A percentile compares a stretch with the other conserved stretches of the same genome.
These are phyloP conservation scores for Suaeda aralocaspica DNA, from an alignment of 148 eudicot species.

Conservation along the genomic window DNA sequence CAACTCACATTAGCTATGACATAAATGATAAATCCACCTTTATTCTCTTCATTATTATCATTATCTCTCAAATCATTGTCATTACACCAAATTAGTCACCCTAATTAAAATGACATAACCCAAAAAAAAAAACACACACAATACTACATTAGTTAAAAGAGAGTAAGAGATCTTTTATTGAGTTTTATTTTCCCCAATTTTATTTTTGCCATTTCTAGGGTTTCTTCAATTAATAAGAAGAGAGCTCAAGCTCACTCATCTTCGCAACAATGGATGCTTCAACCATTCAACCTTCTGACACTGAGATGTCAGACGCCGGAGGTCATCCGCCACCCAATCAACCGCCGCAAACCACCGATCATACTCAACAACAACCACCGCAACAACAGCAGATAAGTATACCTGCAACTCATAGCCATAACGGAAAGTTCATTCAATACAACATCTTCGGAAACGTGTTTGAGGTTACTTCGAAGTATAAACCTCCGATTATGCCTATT, in stretches of 20 bases:
- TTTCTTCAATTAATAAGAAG: constrained; percentile 5
- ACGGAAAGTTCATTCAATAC: constrained; percentile 77
- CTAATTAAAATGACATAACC: no score
- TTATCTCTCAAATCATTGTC: no score
- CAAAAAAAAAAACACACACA: neutral
- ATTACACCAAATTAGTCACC: no score
- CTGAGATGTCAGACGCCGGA: constrained; percentile 68
- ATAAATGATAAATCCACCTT: no score
- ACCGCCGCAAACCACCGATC: constrained; percentile 24
- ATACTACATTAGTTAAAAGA: no score
- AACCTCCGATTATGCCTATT: constrained; percentile 93
- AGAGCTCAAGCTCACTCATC: neutral
- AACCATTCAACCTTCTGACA: constrained; percentile 50
- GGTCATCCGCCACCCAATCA: constrained; percentile 19
- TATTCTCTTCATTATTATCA: no score
- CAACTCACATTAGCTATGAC: no score
- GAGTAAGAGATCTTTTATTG: neutral
- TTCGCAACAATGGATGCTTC: constrained; percentile 12
- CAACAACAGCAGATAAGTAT: constrained; percentile 41
- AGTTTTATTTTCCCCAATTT: neutral
- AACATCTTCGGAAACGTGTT: constrained; percentile 85
- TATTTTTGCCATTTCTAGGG: constrained; percentile 20
- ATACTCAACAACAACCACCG: constrained; percentile 20
- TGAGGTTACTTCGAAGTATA: constrained; percentile 85
- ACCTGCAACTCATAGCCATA: constrained; percentile 73